Evolutionary conservation across 1,284 basidiomycete species (phyloP).

Genomic region (Bondarzewia mesenterica): DNA sequence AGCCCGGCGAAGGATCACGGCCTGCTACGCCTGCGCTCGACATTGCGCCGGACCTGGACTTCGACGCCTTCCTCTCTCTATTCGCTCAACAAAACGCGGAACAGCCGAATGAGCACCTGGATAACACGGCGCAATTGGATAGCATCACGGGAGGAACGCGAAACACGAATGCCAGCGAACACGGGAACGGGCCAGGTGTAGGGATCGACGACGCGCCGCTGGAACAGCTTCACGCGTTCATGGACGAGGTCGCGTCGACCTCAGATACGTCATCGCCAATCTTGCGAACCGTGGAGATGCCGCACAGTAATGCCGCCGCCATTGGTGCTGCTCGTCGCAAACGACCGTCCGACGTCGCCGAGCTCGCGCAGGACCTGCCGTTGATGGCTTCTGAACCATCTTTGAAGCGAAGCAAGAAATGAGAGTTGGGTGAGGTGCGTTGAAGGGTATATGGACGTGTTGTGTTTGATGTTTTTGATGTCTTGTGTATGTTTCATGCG

Average conservation of each 20-base stretch:
- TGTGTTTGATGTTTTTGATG: no score
- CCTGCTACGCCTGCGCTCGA: background rate
- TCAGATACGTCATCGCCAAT: conserved; percentile 2
- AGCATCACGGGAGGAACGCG: background rate
- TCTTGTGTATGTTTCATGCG: no score
- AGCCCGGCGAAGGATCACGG: background rate
- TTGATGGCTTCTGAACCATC: background rate
- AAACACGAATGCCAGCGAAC: background rate
- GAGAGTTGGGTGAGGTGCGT: no score
- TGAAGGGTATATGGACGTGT: no score
- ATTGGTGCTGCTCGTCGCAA: conserved; percentile 26
- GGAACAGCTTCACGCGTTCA: conserved; percentile 34
- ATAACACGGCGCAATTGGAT: conserved; percentile 2
- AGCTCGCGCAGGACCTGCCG: conserved; percentile 11
- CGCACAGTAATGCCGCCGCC: conserved; percentile 9
- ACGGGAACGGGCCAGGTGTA: background rate
- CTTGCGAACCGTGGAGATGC: conserved; percentile 2
- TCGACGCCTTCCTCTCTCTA: conserved; percentile 38
- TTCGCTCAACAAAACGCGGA: conserved; percentile 15
- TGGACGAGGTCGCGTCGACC: conserved; percentile 29
- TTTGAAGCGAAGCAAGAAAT: conserved; percentile 11
- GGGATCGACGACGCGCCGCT: conserved; percentile 22
- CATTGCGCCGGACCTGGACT: conserved; percentile 36
- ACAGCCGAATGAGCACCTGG: background rate
- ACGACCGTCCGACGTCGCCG: conserved; percentile 38